Conservation (phyloP, 192 early-diverging fungal species). For the Entomortierella lignicola region DNA sequence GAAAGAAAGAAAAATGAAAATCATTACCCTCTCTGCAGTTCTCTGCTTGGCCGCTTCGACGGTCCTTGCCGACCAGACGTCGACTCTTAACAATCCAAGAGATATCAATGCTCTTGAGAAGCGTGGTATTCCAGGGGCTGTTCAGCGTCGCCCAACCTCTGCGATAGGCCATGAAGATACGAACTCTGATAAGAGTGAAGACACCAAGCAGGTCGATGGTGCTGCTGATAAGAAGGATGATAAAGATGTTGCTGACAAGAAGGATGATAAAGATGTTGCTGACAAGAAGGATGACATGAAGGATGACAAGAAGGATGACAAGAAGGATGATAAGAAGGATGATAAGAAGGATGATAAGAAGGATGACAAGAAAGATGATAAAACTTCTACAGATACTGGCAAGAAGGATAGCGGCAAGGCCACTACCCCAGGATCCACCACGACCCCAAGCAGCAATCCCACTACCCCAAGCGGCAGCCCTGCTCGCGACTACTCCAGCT, state of each 20-base stretch:
- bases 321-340: neutral
- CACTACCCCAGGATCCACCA: neutral
- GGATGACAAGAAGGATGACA: neutral
- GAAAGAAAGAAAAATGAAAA: conserved; percentile 9
- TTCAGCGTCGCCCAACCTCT: neutral
- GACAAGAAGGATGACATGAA: conserved; percentile 2
- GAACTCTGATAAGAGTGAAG: neutral
- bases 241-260: neutral
- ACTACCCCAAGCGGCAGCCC: neutral
- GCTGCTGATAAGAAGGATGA: neutral
- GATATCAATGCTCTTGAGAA: conserved; percentile 2
- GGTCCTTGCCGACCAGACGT: conserved; percentile 1
- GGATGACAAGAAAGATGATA: neutral
- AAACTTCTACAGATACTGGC: no score
- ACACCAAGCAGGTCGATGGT: neutral
- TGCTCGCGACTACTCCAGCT: conserved; percentile 13
- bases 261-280: neutral
- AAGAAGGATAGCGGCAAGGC: neutral
- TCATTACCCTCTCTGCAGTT: conserved; percentile 15
- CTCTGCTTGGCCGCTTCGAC: conserved; percentile 14
- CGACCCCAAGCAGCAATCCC: neutral
- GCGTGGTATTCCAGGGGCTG: neutral
- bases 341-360: conserved; percentile 1
- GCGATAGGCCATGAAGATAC: neutral
- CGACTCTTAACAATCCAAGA: neutral